Base-by-base conservation (phyloP, 2,329 filamentous ascomycete species). In the Cercospora sp. region DNA sequence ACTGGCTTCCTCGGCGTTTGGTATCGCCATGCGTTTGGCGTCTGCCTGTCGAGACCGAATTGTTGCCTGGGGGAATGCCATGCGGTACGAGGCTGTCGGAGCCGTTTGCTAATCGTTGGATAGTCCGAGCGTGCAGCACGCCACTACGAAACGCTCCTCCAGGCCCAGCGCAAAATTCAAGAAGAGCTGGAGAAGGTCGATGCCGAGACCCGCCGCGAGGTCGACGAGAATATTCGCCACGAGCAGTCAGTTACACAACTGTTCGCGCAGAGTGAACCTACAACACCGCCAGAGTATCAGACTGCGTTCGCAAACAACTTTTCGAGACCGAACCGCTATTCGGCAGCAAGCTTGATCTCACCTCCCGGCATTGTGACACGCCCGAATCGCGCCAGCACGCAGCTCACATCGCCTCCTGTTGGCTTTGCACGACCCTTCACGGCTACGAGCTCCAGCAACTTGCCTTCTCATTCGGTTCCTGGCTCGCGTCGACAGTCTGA, bases 101-200 rank as follows among this genome's bases (percentile, higher is more conserved):
- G 26, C 60, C 42, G 26, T 53, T 48, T 51, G 65, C 73, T 76
- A 48, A 76, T 36, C 67, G 30, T 39, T n/a, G 61, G 66, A 67
- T 80, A 97, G 94, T 88, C 97, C 77, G 94, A 97, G 79, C 95
- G 95, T 82, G 97, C 97, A 82, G 93, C 93, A 77, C 84, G 92
- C 77, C 93, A 97, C 80, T 96, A 96, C 82, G 94, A 98, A 80
- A 89, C 90, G 76, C 89, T 98, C 75, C 88, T 92, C 72, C 92
- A 96, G 80, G 92, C 96, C 79, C 93, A 92, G 76, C 89, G 92
- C 72, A 89, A 91, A 57, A 97, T 97, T 75, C 93, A 98, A 81
- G 89, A 91, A 72, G 93, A 97, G 80, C 93, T 99, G 88, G 91
- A 94, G 79, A 87, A 93, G 74, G 86, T 97, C 70, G 93, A 97